These are phyloP conservation scores for Penicillium sp. DNA, from an alignment of 2,329 filamentous ascomycete genomes.

Conservation along the genomic window DNA sequence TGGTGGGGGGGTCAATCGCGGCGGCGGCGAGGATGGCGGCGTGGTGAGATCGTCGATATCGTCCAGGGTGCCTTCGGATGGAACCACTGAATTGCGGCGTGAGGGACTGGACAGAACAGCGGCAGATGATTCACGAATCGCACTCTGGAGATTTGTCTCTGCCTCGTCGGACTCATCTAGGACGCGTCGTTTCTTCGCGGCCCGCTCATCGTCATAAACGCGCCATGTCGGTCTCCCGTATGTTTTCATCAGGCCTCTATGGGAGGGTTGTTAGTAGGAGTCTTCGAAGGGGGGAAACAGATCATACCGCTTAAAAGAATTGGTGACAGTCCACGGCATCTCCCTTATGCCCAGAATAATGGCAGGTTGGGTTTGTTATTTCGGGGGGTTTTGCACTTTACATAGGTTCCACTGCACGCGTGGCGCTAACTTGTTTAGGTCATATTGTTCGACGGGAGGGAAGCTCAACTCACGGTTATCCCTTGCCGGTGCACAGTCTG, in stretches of 20 bases:
- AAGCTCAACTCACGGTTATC: constrained; percentile 3
- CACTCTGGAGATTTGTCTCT: constrained; percentile 47
- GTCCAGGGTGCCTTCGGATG: constrained; percentile 44
- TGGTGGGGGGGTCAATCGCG: constrained; percentile 43
- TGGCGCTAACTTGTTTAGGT: constrained; percentile 29
- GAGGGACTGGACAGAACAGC: constrained; percentile 47
- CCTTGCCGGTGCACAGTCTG: constrained; percentile 1
- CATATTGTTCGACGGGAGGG: constrained; percentile 22
- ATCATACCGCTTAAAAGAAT: constrained; percentile 49
- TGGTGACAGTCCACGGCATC: constrained; percentile 52
- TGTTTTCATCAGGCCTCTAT: constrained; percentile 51
- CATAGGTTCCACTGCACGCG: constrained; percentile 25
- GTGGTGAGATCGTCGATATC: constrained; percentile 45
- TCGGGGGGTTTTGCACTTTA: constrained; percentile 17
- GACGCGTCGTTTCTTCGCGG: constrained; percentile 48
- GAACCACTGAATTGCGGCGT: constrained; percentile 46
- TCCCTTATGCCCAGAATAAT: constrained; percentile 23
- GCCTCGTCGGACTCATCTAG: constrained; percentile 41
- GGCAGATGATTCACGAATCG: constrained; percentile 48
- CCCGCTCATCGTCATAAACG: constrained; percentile 47
- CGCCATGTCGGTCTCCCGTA: constrained; percentile 49
- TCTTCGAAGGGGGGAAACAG: constrained; percentile 2
- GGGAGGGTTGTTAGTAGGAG: constrained; percentile 3
- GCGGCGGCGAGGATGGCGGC: constrained; percentile 54
- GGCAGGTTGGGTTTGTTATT: constrained; percentile 14